These are phyloP conservation scores for Barnettozyma siamensis DNA, from an alignment of 805 yeast species.

Conservation along the genomic window DNA sequence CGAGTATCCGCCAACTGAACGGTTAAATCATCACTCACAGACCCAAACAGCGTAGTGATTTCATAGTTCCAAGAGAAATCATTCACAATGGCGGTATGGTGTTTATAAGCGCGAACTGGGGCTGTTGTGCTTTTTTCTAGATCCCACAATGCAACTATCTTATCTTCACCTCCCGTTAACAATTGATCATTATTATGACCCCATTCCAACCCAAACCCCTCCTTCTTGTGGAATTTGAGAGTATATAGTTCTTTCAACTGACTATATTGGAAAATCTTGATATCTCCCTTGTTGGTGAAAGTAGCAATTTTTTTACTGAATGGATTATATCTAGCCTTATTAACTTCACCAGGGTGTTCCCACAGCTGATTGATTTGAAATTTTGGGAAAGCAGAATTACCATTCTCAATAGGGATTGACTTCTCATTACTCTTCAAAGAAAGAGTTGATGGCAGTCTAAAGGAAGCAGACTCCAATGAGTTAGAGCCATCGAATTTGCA, in stretches of 20 bases:
- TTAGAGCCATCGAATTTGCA: constrained; percentile 36
- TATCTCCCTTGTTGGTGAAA: constrained; percentile 35
- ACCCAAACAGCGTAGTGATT: constrained; percentile 47
- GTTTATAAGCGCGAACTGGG: constrained; percentile 42
- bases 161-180: constrained; percentile 62
- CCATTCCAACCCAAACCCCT: constrained; percentile 76
- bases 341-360: constrained; percentile 57
- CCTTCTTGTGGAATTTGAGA: constrained; percentile 52
- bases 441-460: constrained; percentile 39
- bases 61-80: constrained; percentile 56
- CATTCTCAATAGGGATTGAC: constrained; percentile 25
- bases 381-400: constrained; percentile 31
- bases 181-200: constrained; percentile 40
- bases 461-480: constrained; percentile 36
- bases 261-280: constrained; percentile 36
- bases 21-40: constrained; percentile 64
- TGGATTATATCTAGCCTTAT: constrained; percentile 45
- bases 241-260: constrained; percentile 21
- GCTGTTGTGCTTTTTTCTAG: constrained; percentile 28
- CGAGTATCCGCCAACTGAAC: constrained; percentile 60
- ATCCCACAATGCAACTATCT: constrained; percentile 70
- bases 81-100: constrained; percentile 55
- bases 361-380: constrained; percentile 36
- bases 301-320: constrained; percentile 24
- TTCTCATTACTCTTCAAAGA: constrained; percentile 27